Conservation (phyloP, 768 basidiomycete genomes). For the Ephemerocybe angulata region DNA sequence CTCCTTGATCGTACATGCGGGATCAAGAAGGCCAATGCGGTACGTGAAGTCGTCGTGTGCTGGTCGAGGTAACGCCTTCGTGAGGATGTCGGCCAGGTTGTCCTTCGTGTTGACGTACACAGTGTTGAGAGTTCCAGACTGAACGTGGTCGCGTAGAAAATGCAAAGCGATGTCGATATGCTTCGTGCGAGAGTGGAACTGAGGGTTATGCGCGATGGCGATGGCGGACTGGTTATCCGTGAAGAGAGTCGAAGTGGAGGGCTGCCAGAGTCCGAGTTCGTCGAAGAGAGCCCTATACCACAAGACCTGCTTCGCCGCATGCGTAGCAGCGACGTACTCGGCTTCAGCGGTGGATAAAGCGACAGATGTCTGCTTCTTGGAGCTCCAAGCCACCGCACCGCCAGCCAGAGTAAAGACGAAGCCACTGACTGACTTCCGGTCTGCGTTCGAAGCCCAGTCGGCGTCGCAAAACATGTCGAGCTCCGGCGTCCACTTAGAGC, state of each 20-base stretch:
- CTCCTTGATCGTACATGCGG: too few species aligned
- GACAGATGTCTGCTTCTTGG: slow-evolving; percentile 22
- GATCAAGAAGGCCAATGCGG: too few species aligned
- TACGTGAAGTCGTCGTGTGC: too few species aligned
- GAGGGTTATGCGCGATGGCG: slow-evolving; percentile 13
- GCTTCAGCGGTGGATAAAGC: slow-evolving; percentile 40
- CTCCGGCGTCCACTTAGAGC: neutral
- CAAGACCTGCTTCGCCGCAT: slow-evolving; percentile 23
- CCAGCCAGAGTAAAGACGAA: slow-evolving; percentile 30
- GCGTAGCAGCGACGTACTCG: slow-evolving; percentile 32
- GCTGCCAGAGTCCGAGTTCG: slow-evolving; percentile 10
- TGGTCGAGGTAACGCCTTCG: slow-evolving; percentile 13
- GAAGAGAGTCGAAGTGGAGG: slow-evolving; percentile 5
- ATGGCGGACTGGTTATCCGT: slow-evolving; percentile 18
- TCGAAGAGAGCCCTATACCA: slow-evolving; percentile 18
- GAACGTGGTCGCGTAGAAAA: slow-evolving; percentile 12
- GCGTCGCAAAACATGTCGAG: neutral
- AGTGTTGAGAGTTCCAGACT: slow-evolving; percentile 4
- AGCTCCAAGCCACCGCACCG: slow-evolving; percentile 37
- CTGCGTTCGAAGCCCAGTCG: neutral
- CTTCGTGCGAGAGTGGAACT: slow-evolving; percentile 14
- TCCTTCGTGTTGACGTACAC: slow-evolving; percentile 9
- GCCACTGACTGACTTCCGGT: slow-evolving; percentile 12
- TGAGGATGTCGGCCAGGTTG: slow-evolving; percentile 17
- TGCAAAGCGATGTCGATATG: slow-evolving; percentile 21